Evolutionary conservation across 352 stramenopile species (phyloP).

Genomic region (Phytophthora sansomeana): DNA sequence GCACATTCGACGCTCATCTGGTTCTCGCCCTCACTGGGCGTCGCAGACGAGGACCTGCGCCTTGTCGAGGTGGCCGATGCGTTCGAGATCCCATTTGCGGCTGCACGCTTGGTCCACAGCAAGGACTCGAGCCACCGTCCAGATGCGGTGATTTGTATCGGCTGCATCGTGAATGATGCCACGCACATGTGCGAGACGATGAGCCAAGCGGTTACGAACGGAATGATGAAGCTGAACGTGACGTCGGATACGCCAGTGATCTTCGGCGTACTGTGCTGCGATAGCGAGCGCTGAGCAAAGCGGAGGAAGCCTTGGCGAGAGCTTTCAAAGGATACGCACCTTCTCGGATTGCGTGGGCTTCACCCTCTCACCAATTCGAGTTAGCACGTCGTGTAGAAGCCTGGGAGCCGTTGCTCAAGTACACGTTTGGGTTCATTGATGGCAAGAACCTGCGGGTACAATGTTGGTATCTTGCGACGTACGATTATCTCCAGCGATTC

Average conservation of each 20-base stretch:
- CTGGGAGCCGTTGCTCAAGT: background rate
- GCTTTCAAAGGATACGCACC: too few species aligned
- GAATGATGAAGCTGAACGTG: constrained; percentile 97
- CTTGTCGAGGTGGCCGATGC: constrained; percentile 89
- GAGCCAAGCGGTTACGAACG: constrained; percentile 92
- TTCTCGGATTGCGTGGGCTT: too few species aligned
- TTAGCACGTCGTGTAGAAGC: too few species aligned
- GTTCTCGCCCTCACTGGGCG: constrained; percentile 36
- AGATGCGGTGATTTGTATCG: constrained; percentile 96
- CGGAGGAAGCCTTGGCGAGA: too few species aligned
- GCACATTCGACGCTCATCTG: constrained; percentile 49
- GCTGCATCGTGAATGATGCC: constrained; percentile 94
- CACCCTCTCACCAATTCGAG: too few species aligned
- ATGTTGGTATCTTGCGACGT: too few species aligned
- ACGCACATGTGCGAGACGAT: constrained; percentile 99
- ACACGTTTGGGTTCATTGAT: background rate
- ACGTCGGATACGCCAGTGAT: constrained; percentile 87
- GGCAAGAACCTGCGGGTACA: background rate
- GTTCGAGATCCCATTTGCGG: constrained; percentile 96
- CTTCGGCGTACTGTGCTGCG: constrained; percentile 94
- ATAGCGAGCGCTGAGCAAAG: too few species aligned
- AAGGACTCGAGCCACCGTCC: constrained; percentile 73
- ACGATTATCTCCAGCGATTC: too few species aligned
- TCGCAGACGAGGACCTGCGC: constrained; percentile 54
- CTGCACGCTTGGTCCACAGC: constrained; percentile 78